Percentiles rank a stretch among this genome's conserved stretches.
These are phyloP conservation scores for Sistotremastrum niveocremeum DNA, from an alignment of 768 basidiomycete genomes.

Conservation along the genomic window DNA sequence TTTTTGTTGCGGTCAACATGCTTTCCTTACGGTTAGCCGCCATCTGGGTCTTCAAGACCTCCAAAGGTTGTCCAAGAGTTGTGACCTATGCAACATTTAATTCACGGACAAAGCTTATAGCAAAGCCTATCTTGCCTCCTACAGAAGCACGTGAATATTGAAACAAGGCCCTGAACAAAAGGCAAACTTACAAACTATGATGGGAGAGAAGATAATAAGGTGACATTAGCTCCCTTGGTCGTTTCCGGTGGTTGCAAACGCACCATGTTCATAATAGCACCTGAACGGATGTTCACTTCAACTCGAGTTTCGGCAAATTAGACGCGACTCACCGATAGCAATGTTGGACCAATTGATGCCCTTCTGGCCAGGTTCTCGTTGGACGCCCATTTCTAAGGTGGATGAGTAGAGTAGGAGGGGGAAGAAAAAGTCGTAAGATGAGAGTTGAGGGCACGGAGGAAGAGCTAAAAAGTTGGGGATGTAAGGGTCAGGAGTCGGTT, in stretches of 20 bases:
- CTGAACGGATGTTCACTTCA: constrained; percentile 26
- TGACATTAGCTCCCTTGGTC: constrained; percentile 1
- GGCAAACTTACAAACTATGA: constrained; percentile 22
- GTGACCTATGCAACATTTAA: constrained; percentile 52
- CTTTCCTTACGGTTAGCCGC: constrained; percentile 89
- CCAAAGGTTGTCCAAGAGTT: constrained; percentile 93
- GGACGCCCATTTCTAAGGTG: constrained; percentile 51
- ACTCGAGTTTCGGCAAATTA: constrained; percentile 9
- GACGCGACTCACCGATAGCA: constrained; percentile 60
- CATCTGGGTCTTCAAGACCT: constrained; percentile 99
- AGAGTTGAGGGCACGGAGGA: constrained; percentile 2
- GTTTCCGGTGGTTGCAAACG: constrained; percentile 10
- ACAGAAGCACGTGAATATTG: constrained; percentile 11
- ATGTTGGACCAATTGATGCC: constrained; percentile 91
- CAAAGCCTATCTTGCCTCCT: constrained; percentile 54
- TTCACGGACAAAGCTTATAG: neutral
- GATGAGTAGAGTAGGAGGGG: constrained; percentile 4
- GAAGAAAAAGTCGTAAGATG: neutral
- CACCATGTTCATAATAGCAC: constrained; percentile 99
- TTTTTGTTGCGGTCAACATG: constrained; percentile 73
- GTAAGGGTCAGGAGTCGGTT: no score
- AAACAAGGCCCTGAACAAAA: neutral
- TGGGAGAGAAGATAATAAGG: neutral
- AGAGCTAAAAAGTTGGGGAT: constrained; percentile 3
- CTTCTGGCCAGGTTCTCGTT: constrained; percentile 82